Evolutionary conservation across 371 early-diverging fungal species (phyloP), one percentile per base, ranked within the genome.

Genomic region (Mucor lusitanicus): DNA sequence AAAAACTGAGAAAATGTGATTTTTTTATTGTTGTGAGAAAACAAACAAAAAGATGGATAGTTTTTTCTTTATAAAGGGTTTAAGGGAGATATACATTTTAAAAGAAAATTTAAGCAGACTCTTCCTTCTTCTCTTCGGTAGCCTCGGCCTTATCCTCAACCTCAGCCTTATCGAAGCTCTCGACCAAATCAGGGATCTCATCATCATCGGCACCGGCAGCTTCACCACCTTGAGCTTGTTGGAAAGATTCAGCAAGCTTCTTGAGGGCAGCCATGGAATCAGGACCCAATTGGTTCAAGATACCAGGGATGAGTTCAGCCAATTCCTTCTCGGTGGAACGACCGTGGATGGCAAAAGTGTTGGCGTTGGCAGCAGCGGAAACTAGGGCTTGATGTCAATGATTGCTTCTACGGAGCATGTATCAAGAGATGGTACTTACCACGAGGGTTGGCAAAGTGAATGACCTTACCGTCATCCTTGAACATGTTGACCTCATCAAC

Each of bases 401-500:
- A 6, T 28, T 28, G 48, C 6, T 46, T 58, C n/a, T n/a, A n/a
- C n/a, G n/a, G n/a, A n/a, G 28, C 19, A 48, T 27, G 12, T 23
- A 55, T 11, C 21, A 55, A 1, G 13, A 7, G 12, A 37, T 37
- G 8, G 11, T 42, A 69, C 82, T 73, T 82, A 95, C 95, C 94
- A 81, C 92, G 94, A 70, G 99, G 97, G 63, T 85, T 83, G 75
- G 76, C 81, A 80, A 99, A 97, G 91, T 97, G 94, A 73, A 97
- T 81, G 74, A 98, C 93, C 80, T 92, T 90, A 74, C 97, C 97
- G 74, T 96, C 94, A 64, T 90, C 90, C 85, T 88, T 91, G 91
- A 98, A 98, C 95, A 99, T 96, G 94, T 98, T 99, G 86, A 98
- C 97, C 78, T 97, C 96, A 82, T 97, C 98, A 78, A 99, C 92